Percentiles rank a stretch among this genome's conserved stretches.
Evolutionary conservation across 441 rosid genomes (phyloP).

Genomic region (Manihot esculenta): DNA sequence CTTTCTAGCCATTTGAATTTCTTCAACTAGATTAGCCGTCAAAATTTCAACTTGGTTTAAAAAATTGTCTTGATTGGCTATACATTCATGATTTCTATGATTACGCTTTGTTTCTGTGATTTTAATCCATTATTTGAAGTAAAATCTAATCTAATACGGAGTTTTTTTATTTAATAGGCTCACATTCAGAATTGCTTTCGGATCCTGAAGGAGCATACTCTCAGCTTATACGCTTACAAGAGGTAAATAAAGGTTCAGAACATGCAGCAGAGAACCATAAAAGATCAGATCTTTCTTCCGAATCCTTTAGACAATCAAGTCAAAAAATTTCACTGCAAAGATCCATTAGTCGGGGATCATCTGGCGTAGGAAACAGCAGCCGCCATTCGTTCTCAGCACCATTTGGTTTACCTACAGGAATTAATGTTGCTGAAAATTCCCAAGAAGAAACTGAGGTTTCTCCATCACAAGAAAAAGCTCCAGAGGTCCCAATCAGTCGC

Average conservation of each 20-base stretch:
- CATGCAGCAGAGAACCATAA: conserved; percentile 29
- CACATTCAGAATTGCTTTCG: conserved; percentile 52
- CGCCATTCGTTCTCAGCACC: conserved; percentile 35
- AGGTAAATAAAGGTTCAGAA: conserved; percentile 34
- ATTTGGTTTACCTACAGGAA: conserved; percentile 38
- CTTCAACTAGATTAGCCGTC: too few species aligned
- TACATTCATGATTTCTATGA: too few species aligned
- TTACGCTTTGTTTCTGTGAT: neutral
- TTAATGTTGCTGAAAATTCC: conserved; percentile 18
- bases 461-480: conserved; percentile 21
- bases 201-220: conserved; percentile 54
- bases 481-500: conserved; percentile 48
- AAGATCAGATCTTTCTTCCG: conserved; percentile 23
- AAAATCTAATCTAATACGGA: neutral
- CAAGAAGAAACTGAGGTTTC: conserved; percentile 21
- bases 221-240: conserved; percentile 55
- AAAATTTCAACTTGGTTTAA: too few species aligned
- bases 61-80: too few species aligned
- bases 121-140: neutral
- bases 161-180: conserved; percentile 36
- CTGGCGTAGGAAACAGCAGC: conserved; percentile 27
- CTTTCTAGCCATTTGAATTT: too few species aligned
- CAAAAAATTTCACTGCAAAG: conserved; percentile 25
- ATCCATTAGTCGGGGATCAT: conserved; percentile 47
- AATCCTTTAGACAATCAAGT: conserved; percentile 36